Evolutionary conservation across 129 eudicot genomes (phyloP).

Genomic region (Tagetes erecta): DNA sequence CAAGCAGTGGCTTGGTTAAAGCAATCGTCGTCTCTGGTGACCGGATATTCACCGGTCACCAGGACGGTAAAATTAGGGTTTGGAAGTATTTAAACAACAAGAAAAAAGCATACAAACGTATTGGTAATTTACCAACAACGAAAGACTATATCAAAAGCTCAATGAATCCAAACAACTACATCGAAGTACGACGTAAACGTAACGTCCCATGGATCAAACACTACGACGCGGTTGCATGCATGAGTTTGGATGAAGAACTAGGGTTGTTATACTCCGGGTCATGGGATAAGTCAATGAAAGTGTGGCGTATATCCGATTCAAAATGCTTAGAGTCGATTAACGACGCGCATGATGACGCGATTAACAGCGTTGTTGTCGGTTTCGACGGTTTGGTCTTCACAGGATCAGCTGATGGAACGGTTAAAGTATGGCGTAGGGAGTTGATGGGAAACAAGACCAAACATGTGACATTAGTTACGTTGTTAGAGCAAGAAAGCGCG

Average conservation of each 20-base stretch:
- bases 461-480: slow-evolving; percentile 44
- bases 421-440: slow-evolving; percentile 90
- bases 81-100: slow-evolving; percentile 53
- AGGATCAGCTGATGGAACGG: slow-evolving; percentile 90
- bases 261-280: slow-evolving; percentile 87
- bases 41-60: slow-evolving; percentile 78
- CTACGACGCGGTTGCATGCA: slow-evolving; percentile 72
- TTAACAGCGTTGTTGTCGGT: slow-evolving; percentile 53
- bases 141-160: slow-evolving; percentile 60
- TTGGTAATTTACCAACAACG: slow-evolving; percentile 72
- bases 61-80: slow-evolving; percentile 84
- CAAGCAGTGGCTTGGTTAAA: slow-evolving; percentile 83
- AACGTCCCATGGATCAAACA: slow-evolving; percentile 77
- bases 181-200: slow-evolving; percentile 53
- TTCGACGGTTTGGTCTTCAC: slow-evolving; percentile 72
- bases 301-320: slow-evolving; percentile 78
- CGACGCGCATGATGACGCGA: slow-evolving; percentile 75
- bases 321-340: slow-evolving; percentile 79
- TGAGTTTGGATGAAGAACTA: slow-evolving; percentile 53
- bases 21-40: slow-evolving; percentile 63
- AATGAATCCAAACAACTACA: slow-evolving; percentile 61
- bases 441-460: slow-evolving; percentile 40
- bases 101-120: slow-evolving; percentile 47
- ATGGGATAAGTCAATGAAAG: slow-evolving; percentile 81
- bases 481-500: slow-evolving; percentile 63